A percentile compares a stretch with the other conserved stretches of the same genome.
phyloP scores from a whole-genome alignment of 345 rosid species.

The Bruguiera parviflora region DNA sequence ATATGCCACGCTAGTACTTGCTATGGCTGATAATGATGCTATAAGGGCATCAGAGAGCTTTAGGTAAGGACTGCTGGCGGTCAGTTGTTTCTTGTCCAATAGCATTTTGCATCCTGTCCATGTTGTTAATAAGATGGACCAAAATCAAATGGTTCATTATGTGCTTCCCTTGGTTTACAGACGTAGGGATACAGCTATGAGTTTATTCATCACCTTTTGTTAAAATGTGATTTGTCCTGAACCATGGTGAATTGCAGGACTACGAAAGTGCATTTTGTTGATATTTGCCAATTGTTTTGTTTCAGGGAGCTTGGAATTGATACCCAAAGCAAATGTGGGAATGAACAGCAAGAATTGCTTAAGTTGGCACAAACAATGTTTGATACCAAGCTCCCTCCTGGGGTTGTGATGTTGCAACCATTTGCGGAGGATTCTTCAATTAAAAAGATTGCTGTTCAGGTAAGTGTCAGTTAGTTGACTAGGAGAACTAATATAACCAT shows the following conservation, averaged over 20 bases:
- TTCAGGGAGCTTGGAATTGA: slow-evolving; percentile 79
- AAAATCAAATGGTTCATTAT: too few relatives aligned
- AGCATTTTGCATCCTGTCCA: neutral
- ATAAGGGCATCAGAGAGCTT: slow-evolving; percentile 63
- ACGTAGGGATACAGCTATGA: too few relatives aligned
- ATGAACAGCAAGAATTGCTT: slow-evolving; percentile 69
- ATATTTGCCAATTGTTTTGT: slow-evolving; percentile 2
- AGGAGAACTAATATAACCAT: too few relatives aligned
- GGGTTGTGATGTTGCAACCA: slow-evolving; percentile 76
- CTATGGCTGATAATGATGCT: slow-evolving; percentile 72
- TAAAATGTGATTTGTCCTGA: too few relatives aligned
- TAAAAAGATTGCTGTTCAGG: slow-evolving; percentile 75
- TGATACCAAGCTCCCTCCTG: slow-evolving; percentile 86
- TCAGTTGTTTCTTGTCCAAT: neutral
- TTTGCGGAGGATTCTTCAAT: slow-evolving; percentile 82
- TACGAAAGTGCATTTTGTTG: slow-evolving; percentile 4
- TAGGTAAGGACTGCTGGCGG: slow-evolving; percentile 38
- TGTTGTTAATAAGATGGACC: too few relatives aligned
- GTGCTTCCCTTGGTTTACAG: too few relatives aligned
- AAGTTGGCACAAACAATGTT: slow-evolving; percentile 82
- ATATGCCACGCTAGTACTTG: slow-evolving; percentile 80
- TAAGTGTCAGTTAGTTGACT: slow-evolving; percentile 17
- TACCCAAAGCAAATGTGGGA: slow-evolving; percentile 52
- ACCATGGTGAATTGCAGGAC: too few relatives aligned
- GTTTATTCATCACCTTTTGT: too few relatives aligned